Percentiles rank a stretch among this genome's conserved stretches.
phyloP scores from a whole-genome alignment of 345 rosid species.

The Sonneratia caseolaris region DNA sequence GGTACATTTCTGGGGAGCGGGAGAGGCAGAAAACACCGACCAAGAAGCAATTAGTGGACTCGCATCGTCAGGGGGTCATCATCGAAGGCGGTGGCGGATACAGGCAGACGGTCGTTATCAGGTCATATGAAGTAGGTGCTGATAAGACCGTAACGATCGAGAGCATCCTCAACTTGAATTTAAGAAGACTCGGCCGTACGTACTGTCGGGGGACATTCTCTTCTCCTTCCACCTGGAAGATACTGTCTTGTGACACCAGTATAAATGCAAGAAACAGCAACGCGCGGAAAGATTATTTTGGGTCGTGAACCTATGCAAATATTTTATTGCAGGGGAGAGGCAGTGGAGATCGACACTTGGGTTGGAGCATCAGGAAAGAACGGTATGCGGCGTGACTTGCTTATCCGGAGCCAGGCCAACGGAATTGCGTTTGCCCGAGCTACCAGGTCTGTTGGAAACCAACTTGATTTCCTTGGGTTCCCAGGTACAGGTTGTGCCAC shows the following conservation, averaged over 20 bases:
- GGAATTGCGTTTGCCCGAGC: slow-evolving; percentile 50
- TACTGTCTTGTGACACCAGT: background rate
- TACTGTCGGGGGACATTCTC: too few species aligned
- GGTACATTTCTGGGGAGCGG: slow-evolving; percentile 16
- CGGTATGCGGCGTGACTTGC: slow-evolving; percentile 67
- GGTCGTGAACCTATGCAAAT: background rate
- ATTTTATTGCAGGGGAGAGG: slow-evolving; percentile 44
- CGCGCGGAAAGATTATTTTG: background rate
- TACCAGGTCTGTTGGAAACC: slow-evolving; percentile 30
- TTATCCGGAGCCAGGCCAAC: slow-evolving; percentile 51
- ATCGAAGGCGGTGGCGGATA: slow-evolving; percentile 44
- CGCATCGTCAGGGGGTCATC: slow-evolving; percentile 49
- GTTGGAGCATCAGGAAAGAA: slow-evolving; percentile 66
- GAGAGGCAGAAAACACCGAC: slow-evolving; percentile 48
- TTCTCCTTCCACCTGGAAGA: background rate
- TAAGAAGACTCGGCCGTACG: background rate
- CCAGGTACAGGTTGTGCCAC: background rate
- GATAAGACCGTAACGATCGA: slow-evolving; percentile 54
- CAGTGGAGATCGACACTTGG: slow-evolving; percentile 63
- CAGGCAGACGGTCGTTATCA: slow-evolving; percentile 46
- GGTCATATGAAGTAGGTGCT: slow-evolving; percentile 65
- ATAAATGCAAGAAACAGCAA: slow-evolving; percentile 43
- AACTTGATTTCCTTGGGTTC: background rate
- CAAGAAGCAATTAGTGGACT: slow-evolving; percentile 47
- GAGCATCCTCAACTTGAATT: slow-evolving; percentile 24